Base-by-base conservation (phyloP, 176 grass and related monocot species). In the Hyparrhenia diplandra region DNA sequence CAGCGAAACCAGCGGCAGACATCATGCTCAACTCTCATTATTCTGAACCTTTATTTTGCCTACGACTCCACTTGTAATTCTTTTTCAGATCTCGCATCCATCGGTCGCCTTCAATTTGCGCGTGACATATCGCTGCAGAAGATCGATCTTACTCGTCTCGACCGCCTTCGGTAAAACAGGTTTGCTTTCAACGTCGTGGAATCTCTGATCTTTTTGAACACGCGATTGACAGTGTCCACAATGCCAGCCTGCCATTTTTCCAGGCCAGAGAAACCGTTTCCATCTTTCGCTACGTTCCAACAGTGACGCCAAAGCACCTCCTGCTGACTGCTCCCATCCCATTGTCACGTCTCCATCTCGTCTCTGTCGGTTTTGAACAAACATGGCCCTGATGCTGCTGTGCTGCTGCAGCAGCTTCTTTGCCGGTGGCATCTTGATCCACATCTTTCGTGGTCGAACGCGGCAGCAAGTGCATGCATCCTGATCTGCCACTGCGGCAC, bases 381-480 rank as follows among this genome's bases (percentile, higher is more conserved):
- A 73, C 67, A 49, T 2, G 43, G 27, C 47, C 12, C 86, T 40
- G 61, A 71, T 39, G 21, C 60, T 4, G 49, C 49, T 10, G 8
- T 6, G 35, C 35, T 5, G 11, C 41, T 5, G n/a, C 54, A 25
- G 25, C 66, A 67, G 6, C 18, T 31, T 81, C 63, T 64, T 85
- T 89, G 82, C 76, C 64, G 58, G 29, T 24, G 65, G 25, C 55
- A 24, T 55, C 13, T 67, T 6, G 57, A 45, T 59, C 67, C 29
- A 31, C 60, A 84, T 57, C 18, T 7, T n/a, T n/a, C n/a, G n/a
- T n/a, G n/a, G n/a, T 49, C 7, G 36, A 21, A 43, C n/a, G n/a
- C n/a, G n/a, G n/a, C n/a, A n/a, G n/a, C 70, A 64, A 58, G 46
- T 73, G 65, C 81, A 79, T 87, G 79, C 71, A 71, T 39, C 39